These are phyloP conservation scores for Secale cereale DNA, from an alignment of 176 grass and related monocot genomes.

Conservation along the genomic window DNA sequence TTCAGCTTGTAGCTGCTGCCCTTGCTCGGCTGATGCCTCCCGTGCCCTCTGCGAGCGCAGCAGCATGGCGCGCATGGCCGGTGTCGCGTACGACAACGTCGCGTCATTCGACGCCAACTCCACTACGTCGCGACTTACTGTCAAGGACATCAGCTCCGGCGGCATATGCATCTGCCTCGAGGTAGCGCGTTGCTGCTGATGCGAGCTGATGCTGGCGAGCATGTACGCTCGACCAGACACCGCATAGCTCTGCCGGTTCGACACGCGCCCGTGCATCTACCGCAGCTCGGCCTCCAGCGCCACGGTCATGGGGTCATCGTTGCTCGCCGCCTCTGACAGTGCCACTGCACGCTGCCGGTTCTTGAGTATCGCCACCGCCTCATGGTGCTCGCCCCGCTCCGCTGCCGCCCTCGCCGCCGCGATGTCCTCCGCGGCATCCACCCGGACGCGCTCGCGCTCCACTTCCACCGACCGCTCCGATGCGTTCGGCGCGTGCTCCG, in stretches of 20 bases:
- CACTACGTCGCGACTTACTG: no score
- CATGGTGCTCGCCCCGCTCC: constrained; percentile 13
- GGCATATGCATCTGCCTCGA: neutral
- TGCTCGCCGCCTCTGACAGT: neutral
- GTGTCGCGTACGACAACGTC: constrained; percentile 15
- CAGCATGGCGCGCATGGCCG: constrained; percentile 41
- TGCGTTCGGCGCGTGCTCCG: neutral
- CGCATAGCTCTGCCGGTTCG: neutral
- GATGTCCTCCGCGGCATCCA: constrained; percentile 33
- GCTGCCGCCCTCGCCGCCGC: constrained; percentile 28
- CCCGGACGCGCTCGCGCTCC: constrained; percentile 21
- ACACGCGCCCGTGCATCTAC: constrained; percentile 24
- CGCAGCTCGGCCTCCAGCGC: constrained; percentile 7
- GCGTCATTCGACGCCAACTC: neutral
- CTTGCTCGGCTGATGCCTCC: neutral
- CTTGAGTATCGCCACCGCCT: constrained; percentile 38
- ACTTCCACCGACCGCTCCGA: constrained; percentile 32
- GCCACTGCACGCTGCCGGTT: constrained; percentile 10
- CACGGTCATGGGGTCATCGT: neutral
- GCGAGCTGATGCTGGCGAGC: constrained; percentile 32
- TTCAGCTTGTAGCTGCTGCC: neutral
- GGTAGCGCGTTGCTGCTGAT: constrained; percentile 35
- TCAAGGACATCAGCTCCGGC: neutral
- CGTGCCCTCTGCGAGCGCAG: neutral
- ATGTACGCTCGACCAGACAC: constrained; percentile 27